Conservation (phyloP, 495 filamentous ascomycete genomes). For the Choiromyces venosus region DNA sequence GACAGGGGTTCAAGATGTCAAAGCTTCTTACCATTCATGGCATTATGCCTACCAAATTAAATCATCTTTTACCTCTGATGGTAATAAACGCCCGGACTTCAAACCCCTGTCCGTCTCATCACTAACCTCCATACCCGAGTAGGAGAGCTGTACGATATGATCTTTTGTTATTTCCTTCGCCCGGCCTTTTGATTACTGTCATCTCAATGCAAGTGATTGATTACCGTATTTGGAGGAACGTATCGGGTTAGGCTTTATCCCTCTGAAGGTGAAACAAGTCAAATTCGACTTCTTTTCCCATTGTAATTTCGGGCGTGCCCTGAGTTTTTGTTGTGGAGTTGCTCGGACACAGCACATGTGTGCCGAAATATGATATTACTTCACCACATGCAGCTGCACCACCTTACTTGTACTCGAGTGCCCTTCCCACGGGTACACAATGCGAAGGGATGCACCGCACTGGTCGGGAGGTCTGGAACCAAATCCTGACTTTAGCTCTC, state of each 20-base stretch:
- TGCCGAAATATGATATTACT: constrained; percentile 1
- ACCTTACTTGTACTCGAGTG: background rate
- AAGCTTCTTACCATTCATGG: too few species aligned
- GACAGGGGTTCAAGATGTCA: too few species aligned
- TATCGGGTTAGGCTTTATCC: background rate
- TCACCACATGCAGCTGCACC: constrained; percentile 3
- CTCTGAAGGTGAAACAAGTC: background rate
- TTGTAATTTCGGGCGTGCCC: background rate
- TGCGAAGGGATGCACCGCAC: background rate
- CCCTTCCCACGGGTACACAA: background rate
- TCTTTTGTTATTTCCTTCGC: background rate
- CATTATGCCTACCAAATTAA: too few species aligned
- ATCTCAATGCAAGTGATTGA: background rate
- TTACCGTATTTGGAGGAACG: constrained; percentile 1
- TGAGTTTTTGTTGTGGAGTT: background rate
- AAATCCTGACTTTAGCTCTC: background rate
- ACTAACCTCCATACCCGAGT: too few species aligned
- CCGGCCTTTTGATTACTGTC: background rate
- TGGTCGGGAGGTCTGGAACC: background rate
- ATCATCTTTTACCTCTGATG: too few species aligned
- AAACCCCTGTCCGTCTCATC: too few species aligned
- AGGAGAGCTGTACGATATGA: background rate
- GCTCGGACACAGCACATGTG: constrained; percentile 1
- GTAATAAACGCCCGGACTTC: too few species aligned
- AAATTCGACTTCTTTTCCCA: background rate